Base-by-base conservation (phyloP, 768 basidiomycete genomes). In the Termitomyces sp. region DNA sequence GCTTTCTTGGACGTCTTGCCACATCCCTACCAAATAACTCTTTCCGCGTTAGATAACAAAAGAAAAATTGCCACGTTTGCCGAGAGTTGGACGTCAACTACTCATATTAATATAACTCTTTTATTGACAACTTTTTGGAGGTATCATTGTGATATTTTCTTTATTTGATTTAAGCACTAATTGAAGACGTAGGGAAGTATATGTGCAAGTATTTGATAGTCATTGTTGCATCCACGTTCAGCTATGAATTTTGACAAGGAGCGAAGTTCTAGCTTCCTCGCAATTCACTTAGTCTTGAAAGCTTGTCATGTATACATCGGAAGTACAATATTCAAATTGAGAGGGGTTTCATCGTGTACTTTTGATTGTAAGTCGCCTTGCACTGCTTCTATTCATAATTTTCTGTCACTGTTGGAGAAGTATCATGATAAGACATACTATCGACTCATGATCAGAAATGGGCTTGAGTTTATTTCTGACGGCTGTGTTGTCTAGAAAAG, bases 41-140 rank as follows among this genome's bases (percentile, higher is more conserved):
- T 68, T 53, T 68, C 64, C 71, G 66, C 63, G 68, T 71, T 74
- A 73, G 71, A 73, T 70, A 70, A 69, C 65, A 61, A 66, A 58
- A 62, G 56, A 66, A 69, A 63, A 64, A 36, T 22, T 69, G 58
- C 53, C 66, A 63, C 66, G 50, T 64, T 60, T 64, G 62, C 61
- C 60, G 28, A 60, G 59, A 55, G 40, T 56, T 63, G 56, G 57
- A 58, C 58, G 44, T 58, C 54, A 42, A 64, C 60, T 65, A 40
- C 53, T 58, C 57, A 53, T 57, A 50, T 61, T 60, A 63, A 55
- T 46, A 53, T 55, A 55, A 26, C 22, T 35, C 57, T 53, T 53
- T 28, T 30, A 13, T 53, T 42, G 26, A 28, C 38, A 53, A 38
- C 22, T 30, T 26, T 50, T 52, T 54, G 56, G 65, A 68, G 67